Base-by-base conservation (phyloP, 1,284 basidiomycete genomes). In the Sporisorium graminicola region DNA sequence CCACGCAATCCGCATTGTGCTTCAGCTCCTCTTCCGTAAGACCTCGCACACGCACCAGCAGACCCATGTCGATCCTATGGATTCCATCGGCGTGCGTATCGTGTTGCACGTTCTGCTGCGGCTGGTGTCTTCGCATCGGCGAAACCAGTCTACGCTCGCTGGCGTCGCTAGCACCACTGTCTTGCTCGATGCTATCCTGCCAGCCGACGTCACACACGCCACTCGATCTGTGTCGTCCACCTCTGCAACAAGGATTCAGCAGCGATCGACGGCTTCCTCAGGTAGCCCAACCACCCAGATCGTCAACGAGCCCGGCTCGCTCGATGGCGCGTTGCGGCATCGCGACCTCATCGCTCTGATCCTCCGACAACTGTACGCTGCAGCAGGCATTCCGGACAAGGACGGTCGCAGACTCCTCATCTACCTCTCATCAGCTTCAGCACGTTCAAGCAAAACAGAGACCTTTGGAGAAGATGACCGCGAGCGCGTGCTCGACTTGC, bases 301-400 rank as follows among this genome's bases (percentile, higher is more conserved):
- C 13, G 24, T 49, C 10, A 20, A 16, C 24, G 14, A 58, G n/a
- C 16, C 52, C 6, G 13, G 3, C 31, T 43, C 35, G 13, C n/a
- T 13, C 13, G n/a, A 6, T 20, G 14, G 24, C 16, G 6, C 18
- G 13, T 16, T 24, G 6, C 44, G 46, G 26, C 35, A 50, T 9
- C 62, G 54, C 27, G 44, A 61, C 18, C 65, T 67, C 3, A 46
- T 72, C 14, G 44, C 57, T 14, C 29, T 37, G 9, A 61, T 68
- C 20, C 49, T 74, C 16, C 43, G 42, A 8, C 53, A 60, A 1
- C 49, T 74, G 8, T 74, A 74, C 18, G 58, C 58, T 22, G 58
- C 61, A 14, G 62, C 65, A 12, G 80, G 80, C 13, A 70, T 80
- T 10, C 69, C 65, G 1, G 64, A 73, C 24, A 60, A 72, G 24